A percentile compares a stretch with the other conserved stretches of the same genome.
Evolutionary conservation across 2,329 filamentous ascomycete species (phyloP).

Genomic region (Alternaria ventricosa): DNA sequence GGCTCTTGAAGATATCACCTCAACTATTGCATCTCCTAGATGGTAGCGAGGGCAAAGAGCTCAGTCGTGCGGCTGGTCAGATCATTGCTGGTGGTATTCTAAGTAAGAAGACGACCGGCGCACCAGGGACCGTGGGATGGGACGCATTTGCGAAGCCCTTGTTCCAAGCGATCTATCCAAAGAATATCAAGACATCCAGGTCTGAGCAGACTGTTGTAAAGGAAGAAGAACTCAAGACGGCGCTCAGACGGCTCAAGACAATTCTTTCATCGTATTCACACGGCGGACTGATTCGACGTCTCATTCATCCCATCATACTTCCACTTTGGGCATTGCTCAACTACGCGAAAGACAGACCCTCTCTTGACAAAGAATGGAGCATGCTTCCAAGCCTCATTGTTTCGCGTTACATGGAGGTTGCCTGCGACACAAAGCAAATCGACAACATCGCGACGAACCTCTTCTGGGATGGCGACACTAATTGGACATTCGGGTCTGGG

Average conservation of each 20-base stretch:
- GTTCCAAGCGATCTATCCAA: slow-evolving; percentile 57
- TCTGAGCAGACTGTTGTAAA: slow-evolving; percentile 57
- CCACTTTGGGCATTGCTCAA: slow-evolving; percentile 69
- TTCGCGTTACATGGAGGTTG: slow-evolving; percentile 61
- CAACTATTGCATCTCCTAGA: slow-evolving; percentile 70
- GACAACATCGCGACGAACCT: slow-evolving; percentile 61
- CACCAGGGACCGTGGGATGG: slow-evolving; percentile 69
- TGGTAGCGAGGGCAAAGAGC: slow-evolving; percentile 63
- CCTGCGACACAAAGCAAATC: slow-evolving; percentile 60
- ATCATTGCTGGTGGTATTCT: slow-evolving; percentile 72
- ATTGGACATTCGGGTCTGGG: slow-evolving; percentile 62
- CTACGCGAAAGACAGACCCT: slow-evolving; percentile 51
- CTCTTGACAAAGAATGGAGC: slow-evolving; percentile 36
- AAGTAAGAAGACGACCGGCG: slow-evolving; percentile 67
- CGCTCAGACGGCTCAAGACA: slow-evolving; percentile 62
- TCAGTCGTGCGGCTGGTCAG: slow-evolving; percentile 66
- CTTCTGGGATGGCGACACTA: slow-evolving; percentile 59
- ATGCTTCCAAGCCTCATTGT: slow-evolving; percentile 33
- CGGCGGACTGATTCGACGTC: slow-evolving; percentile 67
- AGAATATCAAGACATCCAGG: slow-evolving; percentile 33
- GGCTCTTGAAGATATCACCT: slow-evolving; percentile 66
- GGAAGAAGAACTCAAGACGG: slow-evolving; percentile 56
- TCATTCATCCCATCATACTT: slow-evolving; percentile 65
- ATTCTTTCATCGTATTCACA: slow-evolving; percentile 70
- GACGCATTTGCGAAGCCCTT: slow-evolving; percentile 66